Percentiles rank a stretch among this genome's conserved stretches.
phyloP scores from a whole-genome alignment of 805 yeast genomes.

The Debaryomyces tyrocola region DNA sequence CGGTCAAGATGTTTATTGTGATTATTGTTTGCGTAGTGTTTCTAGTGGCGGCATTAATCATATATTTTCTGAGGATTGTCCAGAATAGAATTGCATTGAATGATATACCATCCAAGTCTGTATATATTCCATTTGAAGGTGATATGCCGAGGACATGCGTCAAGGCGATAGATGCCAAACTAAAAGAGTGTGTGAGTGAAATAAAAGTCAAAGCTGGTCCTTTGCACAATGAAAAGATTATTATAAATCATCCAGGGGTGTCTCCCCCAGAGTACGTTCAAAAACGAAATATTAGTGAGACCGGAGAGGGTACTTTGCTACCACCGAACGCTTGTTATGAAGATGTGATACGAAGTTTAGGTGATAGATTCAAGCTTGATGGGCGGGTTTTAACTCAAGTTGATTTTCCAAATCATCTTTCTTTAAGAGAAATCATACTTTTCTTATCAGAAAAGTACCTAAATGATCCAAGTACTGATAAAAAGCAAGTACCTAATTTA shows the following conservation, averaged over 20 bases:
- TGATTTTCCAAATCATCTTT: constrained; percentile 35
- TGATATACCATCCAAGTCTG: constrained; percentile 68
- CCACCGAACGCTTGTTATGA: constrained; percentile 42
- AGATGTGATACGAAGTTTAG: constrained; percentile 58
- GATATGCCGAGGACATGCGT: constrained; percentile 42
- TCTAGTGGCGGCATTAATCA: constrained; percentile 46
- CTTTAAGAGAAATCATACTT: constrained; percentile 44
- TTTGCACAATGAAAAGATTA: constrained; percentile 18
- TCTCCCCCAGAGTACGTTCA: constrained; percentile 44
- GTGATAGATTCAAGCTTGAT: constrained; percentile 56
- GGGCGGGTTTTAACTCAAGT: constrained; percentile 38
- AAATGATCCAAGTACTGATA: constrained; percentile 4
- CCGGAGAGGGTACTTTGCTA: constrained; percentile 15
- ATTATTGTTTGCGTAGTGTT: constrained; percentile 68
- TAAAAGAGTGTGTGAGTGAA: constrained; percentile 27
- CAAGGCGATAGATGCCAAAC: constrained; percentile 22
- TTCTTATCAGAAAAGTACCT: constrained; percentile 19
- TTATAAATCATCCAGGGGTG: constrained; percentile 39
- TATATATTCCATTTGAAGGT: constrained; percentile 64
- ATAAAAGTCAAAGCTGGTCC: constrained; percentile 38
- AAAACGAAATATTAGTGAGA: constrained; percentile 21
- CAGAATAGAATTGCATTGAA: constrained; percentile 57
- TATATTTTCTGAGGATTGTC: constrained; percentile 61
- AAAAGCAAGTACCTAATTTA: constrained; percentile 11
- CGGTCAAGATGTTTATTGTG: constrained; percentile 78